Evolutionary conservation across 148 eudicot species (phyloP).

Genomic region (Vaccinium darrowii): DNA sequence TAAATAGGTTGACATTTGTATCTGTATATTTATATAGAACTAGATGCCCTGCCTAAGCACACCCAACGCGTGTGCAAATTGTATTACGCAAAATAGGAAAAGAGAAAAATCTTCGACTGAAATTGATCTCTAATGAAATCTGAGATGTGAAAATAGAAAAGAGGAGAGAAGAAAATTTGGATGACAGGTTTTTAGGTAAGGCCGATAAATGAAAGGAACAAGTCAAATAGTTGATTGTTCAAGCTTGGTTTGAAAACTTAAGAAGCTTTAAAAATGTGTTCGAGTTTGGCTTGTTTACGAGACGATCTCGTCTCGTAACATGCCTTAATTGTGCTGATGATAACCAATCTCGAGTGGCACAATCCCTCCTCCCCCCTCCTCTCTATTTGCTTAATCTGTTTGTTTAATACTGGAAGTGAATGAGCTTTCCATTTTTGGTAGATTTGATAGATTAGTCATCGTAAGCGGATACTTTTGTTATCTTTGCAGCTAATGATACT

Average conservation of each 20-base stretch:
- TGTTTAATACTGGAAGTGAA: too few relatives aligned
- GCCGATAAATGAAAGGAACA: too few relatives aligned
- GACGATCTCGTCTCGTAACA: too few relatives aligned
- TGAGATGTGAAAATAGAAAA: not conserved
- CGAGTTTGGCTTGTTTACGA: too few relatives aligned
- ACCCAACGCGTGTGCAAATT: not conserved
- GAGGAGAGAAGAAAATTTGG: not conserved
- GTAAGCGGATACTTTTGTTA: not conserved
- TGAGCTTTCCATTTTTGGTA: not conserved
- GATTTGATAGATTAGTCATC: not conserved
- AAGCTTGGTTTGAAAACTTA: too few relatives aligned
- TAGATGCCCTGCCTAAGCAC: not conserved
- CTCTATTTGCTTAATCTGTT: too few relatives aligned
- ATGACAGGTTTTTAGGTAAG: not conserved
- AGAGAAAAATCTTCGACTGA: not conserved
- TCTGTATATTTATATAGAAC: not conserved
- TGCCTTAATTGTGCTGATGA: too few relatives aligned
- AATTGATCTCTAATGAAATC: not conserved
- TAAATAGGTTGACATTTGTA: not conserved
- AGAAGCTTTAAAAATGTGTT: too few relatives aligned
- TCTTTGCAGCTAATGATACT: slow-evolving; percentile 7
- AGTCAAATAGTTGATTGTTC: too few relatives aligned
- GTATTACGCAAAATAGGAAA: not conserved
- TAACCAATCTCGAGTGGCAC: too few relatives aligned
- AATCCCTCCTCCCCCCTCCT: too few relatives aligned